These are phyloP conservation scores for Calonectria pauciramosa DNA, from an alignment of 2,329 filamentous ascomycete genomes.

Conservation along the genomic window DNA sequence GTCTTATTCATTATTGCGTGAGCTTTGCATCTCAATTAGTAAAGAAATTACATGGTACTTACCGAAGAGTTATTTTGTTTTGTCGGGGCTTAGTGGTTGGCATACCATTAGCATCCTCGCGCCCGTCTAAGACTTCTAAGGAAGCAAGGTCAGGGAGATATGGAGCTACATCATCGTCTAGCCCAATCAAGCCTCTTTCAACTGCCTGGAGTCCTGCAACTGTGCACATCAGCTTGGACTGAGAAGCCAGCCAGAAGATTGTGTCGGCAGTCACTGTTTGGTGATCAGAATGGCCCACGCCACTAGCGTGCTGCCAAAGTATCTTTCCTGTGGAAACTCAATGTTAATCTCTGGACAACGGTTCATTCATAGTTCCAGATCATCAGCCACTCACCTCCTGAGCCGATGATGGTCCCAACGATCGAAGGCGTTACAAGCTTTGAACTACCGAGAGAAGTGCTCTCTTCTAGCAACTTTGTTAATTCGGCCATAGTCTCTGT, in stretches of 20 bases:
- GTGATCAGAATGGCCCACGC: background rate
- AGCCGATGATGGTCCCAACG: background rate
- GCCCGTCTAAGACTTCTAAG: background rate
- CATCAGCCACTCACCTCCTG: background rate
- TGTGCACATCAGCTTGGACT: slow-evolving; percentile 6
- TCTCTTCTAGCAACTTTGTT: background rate
- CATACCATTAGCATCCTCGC: background rate
- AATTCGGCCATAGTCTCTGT: background rate
- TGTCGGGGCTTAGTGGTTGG: background rate
- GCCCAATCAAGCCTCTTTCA: slow-evolving; percentile 8
- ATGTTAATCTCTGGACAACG: background rate
- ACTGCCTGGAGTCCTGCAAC: background rate
- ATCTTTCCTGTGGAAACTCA: background rate
- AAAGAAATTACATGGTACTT: background rate
- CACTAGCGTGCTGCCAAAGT: background rate
- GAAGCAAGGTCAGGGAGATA: slow-evolving; percentile 7
- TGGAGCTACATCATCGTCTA: slow-evolving; percentile 2
- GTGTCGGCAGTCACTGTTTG: background rate
- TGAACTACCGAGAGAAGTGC: background rate
- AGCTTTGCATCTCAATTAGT: no score
- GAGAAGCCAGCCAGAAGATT: slow-evolving; percentile 7
- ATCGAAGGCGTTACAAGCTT: background rate
- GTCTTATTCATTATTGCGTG: background rate
- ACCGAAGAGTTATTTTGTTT: slow-evolving; percentile 13
- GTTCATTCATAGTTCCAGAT: background rate